These are phyloP conservation scores for Diaporthe ampelina DNA, from an alignment of 2,329 filamentous ascomycete species.

Conservation along the genomic window DNA sequence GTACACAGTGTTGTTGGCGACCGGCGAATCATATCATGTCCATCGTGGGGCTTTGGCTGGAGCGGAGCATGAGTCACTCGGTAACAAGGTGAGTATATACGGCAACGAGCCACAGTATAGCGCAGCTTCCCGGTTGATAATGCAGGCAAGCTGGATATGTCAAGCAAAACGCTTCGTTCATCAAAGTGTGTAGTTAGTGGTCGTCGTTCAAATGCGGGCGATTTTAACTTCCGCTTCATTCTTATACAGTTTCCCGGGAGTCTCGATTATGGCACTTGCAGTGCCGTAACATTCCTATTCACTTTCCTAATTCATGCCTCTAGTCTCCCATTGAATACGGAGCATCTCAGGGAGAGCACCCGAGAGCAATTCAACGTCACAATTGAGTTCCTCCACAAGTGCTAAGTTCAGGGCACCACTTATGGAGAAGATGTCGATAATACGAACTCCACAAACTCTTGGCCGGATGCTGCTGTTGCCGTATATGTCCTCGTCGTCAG, in stretches of 20 bases:
- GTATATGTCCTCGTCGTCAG: neutral
- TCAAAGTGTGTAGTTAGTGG: neutral
- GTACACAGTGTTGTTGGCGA: neutral
- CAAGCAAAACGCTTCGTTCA: neutral
- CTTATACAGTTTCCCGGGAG: too few species aligned
- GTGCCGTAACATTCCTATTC: too few species aligned
- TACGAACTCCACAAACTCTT: neutral
- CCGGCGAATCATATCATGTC: neutral
- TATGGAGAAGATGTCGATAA: neutral
- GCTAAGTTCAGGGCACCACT: neutral
- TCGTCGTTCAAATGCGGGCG: too few species aligned
- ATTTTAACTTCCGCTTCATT: too few species aligned
- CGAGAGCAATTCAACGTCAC: neutral
- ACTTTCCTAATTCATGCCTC: neutral
- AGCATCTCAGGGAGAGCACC: neutral
- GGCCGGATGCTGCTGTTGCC: neutral
- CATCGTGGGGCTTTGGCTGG: neutral
- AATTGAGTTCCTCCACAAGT: neutral
- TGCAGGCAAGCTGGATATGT: neutral
- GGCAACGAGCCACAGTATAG: neutral
- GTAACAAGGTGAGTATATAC: neutral
- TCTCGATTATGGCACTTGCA: neutral
- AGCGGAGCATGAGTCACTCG: conserved; percentile 14
- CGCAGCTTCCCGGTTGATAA: neutral
- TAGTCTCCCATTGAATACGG: neutral